These are phyloP conservation scores for Pythium pyrilobum DNA, from an alignment of 352 stramenopile genomes.

Conservation along the genomic window DNA sequence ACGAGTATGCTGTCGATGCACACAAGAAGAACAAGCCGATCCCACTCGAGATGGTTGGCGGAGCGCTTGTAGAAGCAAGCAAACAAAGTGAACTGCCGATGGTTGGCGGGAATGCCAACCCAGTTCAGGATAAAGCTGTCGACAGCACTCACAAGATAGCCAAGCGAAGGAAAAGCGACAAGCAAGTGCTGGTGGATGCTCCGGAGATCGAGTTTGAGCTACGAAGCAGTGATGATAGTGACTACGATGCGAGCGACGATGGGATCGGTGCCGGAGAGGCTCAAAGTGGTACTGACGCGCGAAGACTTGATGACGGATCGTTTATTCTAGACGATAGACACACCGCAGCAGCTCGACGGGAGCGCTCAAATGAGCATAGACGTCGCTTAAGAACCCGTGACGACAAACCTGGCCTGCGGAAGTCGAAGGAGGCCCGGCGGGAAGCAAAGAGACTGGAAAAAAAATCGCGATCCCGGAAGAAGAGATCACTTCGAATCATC, in stretches of 20 bases:
- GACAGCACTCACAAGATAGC: too few relatives aligned
- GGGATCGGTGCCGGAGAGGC: not conserved
- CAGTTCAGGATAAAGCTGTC: too few relatives aligned
- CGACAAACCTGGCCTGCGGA: not conserved
- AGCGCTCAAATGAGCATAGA: not conserved
- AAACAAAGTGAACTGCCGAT: too few relatives aligned
- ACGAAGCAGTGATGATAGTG: conserved; percentile 23
- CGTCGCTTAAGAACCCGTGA: not conserved
- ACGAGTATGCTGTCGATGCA: conserved; percentile 48
- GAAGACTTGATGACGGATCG: conserved; percentile 7
- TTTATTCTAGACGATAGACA: conserved; percentile 16
- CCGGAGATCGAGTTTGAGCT: conserved; percentile 14
- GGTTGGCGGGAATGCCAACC: too few relatives aligned
- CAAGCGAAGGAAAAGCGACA: conserved; percentile 15
- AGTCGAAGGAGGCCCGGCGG: not conserved
- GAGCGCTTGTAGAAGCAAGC: too few relatives aligned
- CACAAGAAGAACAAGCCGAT: conserved; percentile 24
- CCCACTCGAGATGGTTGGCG: too few relatives aligned
- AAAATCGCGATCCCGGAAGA: conserved; percentile 9
- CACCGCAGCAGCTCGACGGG: not conserved
- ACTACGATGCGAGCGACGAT: conserved; percentile 16
- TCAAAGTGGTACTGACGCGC: not conserved
- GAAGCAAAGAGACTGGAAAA: not conserved
- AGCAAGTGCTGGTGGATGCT: conserved; percentile 13
- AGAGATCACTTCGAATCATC: conserved; percentile 29